Base-by-base conservation (phyloP, 495 filamentous ascomycete species). In the Astrocystis sublimbata region DNA sequence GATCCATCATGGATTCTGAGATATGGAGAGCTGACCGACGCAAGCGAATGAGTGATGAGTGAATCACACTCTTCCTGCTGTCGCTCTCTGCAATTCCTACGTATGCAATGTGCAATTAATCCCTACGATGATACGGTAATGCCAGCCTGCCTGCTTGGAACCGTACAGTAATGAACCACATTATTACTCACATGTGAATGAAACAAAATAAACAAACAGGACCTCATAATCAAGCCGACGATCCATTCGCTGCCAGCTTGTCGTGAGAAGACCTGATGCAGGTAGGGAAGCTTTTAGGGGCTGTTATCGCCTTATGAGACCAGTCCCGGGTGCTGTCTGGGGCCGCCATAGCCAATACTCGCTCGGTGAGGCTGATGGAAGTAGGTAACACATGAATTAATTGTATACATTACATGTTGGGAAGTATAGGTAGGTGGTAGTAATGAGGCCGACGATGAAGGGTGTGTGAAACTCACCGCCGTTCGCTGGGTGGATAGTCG, bases 391-490 rank as follows among this genome's bases (percentile, higher is more conserved):
- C 24, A 33, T 35, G 30, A 33, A 52, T 35, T 30, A 30, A 15
- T 23, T 31, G n/a, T n/a, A n/a, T n/a, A n/a, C n/a, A n/a, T n/a
- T n/a, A n/a, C n/a, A n/a, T n/a, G n/a, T n/a, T n/a, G n/a, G n/a
- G n/a, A n/a, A n/a, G n/a, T n/a, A n/a, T n/a, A n/a, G n/a, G n/a
- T n/a, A n/a, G n/a, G n/a, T n/a, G n/a, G n/a, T n/a, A n/a, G n/a
- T n/a, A n/a, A n/a, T n/a, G n/a, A n/a, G n/a, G n/a, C n/a, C n/a
- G n/a, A n/a, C n/a, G n/a, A n/a, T n/a, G n/a, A n/a, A 30, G 24
- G 46, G n/a, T 17, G 49, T 52, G 52, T 53, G 58, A 61, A 61
- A 61, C 58, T 61, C 58, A 61, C 58, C 58, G 58, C 58, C 19
- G 30, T 15, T 33, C 26, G 46, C 33, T 45, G n/a, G 54, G 41